Conservation (phyloP, 306 rosid genomes). For the Vachellia collinsii region DNA sequence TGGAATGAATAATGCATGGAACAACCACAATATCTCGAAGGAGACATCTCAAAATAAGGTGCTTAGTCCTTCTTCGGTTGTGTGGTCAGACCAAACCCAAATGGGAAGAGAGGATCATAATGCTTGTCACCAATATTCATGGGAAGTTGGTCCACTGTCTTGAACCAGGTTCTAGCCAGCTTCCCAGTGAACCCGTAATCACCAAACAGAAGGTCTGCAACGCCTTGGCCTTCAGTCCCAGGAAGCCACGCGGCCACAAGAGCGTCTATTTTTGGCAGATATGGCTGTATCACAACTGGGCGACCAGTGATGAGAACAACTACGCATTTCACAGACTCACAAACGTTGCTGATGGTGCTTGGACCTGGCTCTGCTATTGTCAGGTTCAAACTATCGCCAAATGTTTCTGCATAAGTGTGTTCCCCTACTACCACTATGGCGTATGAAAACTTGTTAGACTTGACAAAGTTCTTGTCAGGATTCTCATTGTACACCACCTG, state of each 20-base stretch:
- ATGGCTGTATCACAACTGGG: constrained; percentile 81
- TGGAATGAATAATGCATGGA: neutral
- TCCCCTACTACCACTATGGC: constrained; percentile 93
- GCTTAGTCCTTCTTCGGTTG: constrained; percentile 43
- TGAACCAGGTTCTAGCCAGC: constrained; percentile 87
- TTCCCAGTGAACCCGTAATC: constrained; percentile 81
- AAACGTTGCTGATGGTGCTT: constrained; percentile 69
- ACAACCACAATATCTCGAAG: neutral
- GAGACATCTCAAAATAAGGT: constrained; percentile 8
- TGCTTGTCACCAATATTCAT: constrained; percentile 80
- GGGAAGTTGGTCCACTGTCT: constrained; percentile 76
- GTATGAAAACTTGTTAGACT: constrained; percentile 63
- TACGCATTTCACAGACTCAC: constrained; percentile 62
- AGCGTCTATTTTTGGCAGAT: constrained; percentile 64
- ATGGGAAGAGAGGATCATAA: constrained; percentile 78
- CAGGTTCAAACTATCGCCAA: constrained; percentile 75
- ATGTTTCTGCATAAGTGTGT: constrained; percentile 80
- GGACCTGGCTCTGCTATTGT: constrained; percentile 77
- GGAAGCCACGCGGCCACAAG: constrained; percentile 99
- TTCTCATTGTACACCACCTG: constrained; percentile 75
- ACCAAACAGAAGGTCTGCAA: constrained; percentile 70
- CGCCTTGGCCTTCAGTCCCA: constrained; percentile 96
- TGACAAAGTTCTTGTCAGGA: constrained; percentile 63
- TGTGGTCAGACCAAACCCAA: constrained; percentile 80
- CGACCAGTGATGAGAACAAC: constrained; percentile 85